Percentiles rank a stretch among this genome's conserved stretches.
Evolutionary conservation across 768 basidiomycete species (phyloP).

Genomic region (Ramaria sp.): DNA sequence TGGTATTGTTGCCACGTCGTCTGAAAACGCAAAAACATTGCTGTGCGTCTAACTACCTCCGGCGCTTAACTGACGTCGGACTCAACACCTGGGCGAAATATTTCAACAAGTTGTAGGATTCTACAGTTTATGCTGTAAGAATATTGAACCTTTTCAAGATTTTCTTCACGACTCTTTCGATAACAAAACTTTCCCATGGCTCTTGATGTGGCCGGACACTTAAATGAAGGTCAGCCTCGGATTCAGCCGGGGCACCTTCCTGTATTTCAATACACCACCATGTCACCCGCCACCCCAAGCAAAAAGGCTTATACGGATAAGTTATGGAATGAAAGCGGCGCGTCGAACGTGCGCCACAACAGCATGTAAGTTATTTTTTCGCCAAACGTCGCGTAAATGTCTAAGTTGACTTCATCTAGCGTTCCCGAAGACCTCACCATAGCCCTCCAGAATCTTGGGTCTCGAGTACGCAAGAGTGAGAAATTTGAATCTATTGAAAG

Average conservation of each 20-base stretch:
- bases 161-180: no score
- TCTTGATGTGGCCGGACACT: no score
- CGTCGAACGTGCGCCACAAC: neutral
- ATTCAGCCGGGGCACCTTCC: neutral
- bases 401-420: neutral
- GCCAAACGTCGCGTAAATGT: neutral
- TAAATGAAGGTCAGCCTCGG: no score
- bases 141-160: no score
- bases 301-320: neutral
- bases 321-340: neutral
- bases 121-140: no score
- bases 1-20: no score
- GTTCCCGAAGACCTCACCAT: constrained; percentile 5
- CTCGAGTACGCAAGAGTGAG: constrained; percentile 11
- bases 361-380: neutral
- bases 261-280: neutral
- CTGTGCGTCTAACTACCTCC: no score
- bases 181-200: no score
- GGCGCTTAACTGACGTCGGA: no score
- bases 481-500: neutral
- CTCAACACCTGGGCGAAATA: no score
- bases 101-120: no score
- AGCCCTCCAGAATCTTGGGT: constrained; percentile 8
- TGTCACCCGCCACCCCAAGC: neutral
- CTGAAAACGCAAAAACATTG: no score